Base-by-base conservation (phyloP, 2,329 filamentous ascomycete genomes). In the Pestalotiopsis sp. region DNA sequence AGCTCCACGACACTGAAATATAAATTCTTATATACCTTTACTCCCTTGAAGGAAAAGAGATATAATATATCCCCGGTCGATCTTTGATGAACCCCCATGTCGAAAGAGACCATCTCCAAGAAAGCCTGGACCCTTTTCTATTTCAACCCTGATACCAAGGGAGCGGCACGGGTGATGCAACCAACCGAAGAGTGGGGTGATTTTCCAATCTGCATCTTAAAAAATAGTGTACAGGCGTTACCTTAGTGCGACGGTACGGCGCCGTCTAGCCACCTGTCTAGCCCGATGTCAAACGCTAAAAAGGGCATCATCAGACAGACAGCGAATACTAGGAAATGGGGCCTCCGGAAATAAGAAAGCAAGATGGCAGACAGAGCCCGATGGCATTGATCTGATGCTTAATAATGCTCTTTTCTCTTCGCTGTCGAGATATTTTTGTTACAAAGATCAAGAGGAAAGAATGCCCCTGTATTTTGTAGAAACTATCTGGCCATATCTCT, bases 171-270 rank as follows among this genome's bases (percentile, higher is more conserved):
- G 45, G 17, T 17, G 17, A 14, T 45, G 41, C 41, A 45, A 45
- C 41, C 41, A 17, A 45, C 14, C 14, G 49, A 45, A 45, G 41
- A 45, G 41, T 45, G 45, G 45, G 45, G 45, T n/a, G 7, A n/a
- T 52, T 52, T 9, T n/a, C 17, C 45, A 23, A 7, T 52, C 49
- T 56, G 49, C 14, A 56, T 56, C 14, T 56, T 56, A 17, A 59
- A 59, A 23, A 59, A 59, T 36, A 52, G 45, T n/a, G 14, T 20
- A n/a, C 14, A n/a, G 23, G 9, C 9, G 23, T 59, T 27, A n/a
- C 56, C 20, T 61, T 62, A 62, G 59, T 40, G 59, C 59, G 59
- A 62, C 59, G 59, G 59, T n/a, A 36, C 38, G 59, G 59, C 59
- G 59, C 59, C 17, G 59, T 31, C 59, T 52, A n/a, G 31, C 31